phyloP scores from a whole-genome alignment of 768 basidiomycete genomes.

The Boletus pseudo-olivaceus region DNA sequence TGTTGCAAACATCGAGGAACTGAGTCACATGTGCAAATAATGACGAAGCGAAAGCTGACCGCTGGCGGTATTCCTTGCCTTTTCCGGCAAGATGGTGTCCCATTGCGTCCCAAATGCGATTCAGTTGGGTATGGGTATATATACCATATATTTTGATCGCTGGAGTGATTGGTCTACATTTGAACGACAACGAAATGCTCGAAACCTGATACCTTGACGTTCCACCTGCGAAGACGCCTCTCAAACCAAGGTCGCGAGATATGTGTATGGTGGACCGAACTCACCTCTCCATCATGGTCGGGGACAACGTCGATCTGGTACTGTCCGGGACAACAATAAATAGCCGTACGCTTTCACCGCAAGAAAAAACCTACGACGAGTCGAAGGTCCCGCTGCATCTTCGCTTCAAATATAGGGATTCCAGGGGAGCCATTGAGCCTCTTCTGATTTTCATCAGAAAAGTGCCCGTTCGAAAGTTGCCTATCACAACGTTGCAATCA shows the following conservation, averaged over 20 bases:
- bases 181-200: not conserved
- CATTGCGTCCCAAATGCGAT: conserved; percentile 48
- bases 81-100: conserved; percentile 39
- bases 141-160: conserved; percentile 50
- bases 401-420: conserved; percentile 66
- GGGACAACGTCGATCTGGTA: conserved; percentile 49
- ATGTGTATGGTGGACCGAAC: not conserved
- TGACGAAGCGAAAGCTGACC: conserved; percentile 32
- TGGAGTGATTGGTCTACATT: conserved; percentile 10
- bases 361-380: conserved; percentile 41
- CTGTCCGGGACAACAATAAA: conserved; percentile 27
- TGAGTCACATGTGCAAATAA: not conserved
- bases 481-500: conserved; percentile 31
- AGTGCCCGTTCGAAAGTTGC: conserved; percentile 66
- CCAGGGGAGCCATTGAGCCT: conserved; percentile 44
- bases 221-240: conserved; percentile 31
- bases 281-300: conserved; percentile 34
- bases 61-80: conserved; percentile 50
- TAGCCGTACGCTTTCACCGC: not conserved
- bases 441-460: conserved; percentile 68
- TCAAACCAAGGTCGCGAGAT: not conserved
- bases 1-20: conserved; percentile 14
- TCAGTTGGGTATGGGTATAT: conserved; percentile 46
- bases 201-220: conserved; percentile 33
- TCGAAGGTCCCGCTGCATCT: conserved; percentile 52